Conservation (phyloP, 2,329 filamentous ascomycete species). For the Fusarium sp. region DNA sequence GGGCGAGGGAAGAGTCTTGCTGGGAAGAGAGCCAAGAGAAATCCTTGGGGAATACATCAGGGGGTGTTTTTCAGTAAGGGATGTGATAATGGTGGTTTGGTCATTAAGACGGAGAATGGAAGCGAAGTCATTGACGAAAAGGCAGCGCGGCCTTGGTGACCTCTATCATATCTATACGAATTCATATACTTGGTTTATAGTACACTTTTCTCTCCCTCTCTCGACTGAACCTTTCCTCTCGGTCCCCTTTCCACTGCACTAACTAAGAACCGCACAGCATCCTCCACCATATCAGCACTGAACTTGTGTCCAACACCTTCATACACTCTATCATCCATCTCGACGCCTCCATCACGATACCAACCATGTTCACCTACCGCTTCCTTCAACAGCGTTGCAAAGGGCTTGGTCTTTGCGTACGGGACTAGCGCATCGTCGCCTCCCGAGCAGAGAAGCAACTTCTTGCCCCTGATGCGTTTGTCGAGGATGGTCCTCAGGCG, state of each 20-base stretch:
- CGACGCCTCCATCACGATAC: slow-evolving; percentile 69
- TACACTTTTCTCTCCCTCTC: slow-evolving; percentile 51
- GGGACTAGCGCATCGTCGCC: slow-evolving; percentile 80
- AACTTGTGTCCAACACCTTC: slow-evolving; percentile 78
- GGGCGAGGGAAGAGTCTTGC: slow-evolving; percentile 61
- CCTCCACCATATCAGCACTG: slow-evolving; percentile 73
- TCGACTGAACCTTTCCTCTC: slow-evolving; percentile 44
- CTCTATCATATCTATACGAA: neutral
- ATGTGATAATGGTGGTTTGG: slow-evolving; percentile 55
- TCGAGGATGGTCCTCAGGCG: slow-evolving; percentile 63
- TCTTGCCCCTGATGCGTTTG: slow-evolving; percentile 69
- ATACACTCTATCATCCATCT: slow-evolving; percentile 76
- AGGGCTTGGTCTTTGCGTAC: slow-evolving; percentile 69
- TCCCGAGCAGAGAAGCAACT: slow-evolving; percentile 74
- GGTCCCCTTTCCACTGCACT: slow-evolving; percentile 57
- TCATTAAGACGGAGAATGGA: slow-evolving; percentile 51
- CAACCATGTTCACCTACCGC: slow-evolving; percentile 60
- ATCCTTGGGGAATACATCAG: slow-evolving; percentile 63
- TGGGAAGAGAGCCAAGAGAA: slow-evolving; percentile 63
- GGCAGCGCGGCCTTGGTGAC: slow-evolving; percentile 57
- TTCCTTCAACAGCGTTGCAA: slow-evolving; percentile 72
- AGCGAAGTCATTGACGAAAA: slow-evolving; percentile 59
- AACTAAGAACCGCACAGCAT: slow-evolving; percentile 74
- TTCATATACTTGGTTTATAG: slow-evolving; percentile 20
- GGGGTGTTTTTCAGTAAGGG: slow-evolving; percentile 58